Percentiles rank a stretch among this genome's conserved stretches.
Conservation (phyloP, 306 rosid genomes). For the Styphnolobium japonicum region DNA sequence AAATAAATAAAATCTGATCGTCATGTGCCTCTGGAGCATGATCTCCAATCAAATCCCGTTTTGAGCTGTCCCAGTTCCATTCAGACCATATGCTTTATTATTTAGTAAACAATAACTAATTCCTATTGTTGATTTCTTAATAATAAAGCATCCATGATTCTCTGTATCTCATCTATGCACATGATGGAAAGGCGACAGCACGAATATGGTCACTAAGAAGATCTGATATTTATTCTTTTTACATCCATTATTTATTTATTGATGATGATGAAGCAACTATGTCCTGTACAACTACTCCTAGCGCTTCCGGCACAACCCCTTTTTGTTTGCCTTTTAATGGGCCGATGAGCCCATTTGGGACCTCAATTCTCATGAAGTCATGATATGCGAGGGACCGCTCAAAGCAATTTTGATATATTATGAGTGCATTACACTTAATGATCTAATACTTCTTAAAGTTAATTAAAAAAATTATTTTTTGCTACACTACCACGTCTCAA, state of each 20-base stretch:
- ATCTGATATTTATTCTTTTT: not conserved
- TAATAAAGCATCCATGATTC: slow-evolving; percentile 25
- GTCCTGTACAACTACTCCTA: not conserved
- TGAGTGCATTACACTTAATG: too few relatives aligned
- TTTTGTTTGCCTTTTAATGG: not conserved
- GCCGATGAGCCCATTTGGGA: not conserved
- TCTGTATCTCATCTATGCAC: slow-evolving; percentile 33
- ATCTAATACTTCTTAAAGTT: too few relatives aligned
- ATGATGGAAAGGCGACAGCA: slow-evolving; percentile 11
- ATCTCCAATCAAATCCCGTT: slow-evolving; percentile 24
- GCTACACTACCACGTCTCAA: too few relatives aligned
- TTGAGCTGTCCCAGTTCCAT: slow-evolving; percentile 32
- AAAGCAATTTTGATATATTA: too few relatives aligned
- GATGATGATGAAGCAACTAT: not conserved
- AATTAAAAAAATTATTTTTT: too few relatives aligned
- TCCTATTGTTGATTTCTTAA: not conserved
- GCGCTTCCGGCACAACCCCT: not conserved
- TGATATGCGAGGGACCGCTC: too few relatives aligned
- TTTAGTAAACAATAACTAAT: slow-evolving; percentile 18
- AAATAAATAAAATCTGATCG: not conserved
- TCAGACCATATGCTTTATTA: not conserved
- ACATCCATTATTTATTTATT: not conserved
- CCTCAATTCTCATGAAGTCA: too few relatives aligned
- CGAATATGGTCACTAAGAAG: not conserved
- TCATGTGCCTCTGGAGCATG: slow-evolving; percentile 32